A percentile compares a stretch with the other conserved stretches of the same genome.
Conservation (phyloP, 352 stramenopile genomes). For the Phytophthora sojae region DNA sequence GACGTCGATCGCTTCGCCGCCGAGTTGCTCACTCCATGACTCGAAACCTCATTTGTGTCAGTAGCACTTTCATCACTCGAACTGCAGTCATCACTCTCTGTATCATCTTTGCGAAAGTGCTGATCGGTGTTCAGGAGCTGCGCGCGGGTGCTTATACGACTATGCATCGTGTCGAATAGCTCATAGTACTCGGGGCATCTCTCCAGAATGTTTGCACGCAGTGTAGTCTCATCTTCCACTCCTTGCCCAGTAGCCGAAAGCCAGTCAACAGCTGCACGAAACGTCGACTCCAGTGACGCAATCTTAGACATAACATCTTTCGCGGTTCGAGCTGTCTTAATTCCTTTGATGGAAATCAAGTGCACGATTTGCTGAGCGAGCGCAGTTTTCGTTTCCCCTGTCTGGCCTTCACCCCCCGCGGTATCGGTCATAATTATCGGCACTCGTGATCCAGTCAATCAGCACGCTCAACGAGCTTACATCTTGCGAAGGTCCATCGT, state of each 20-base stretch:
- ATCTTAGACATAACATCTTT: constrained; percentile 11
- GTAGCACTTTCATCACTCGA: neutral
- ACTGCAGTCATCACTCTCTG: neutral
- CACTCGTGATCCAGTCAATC: constrained; percentile 14
- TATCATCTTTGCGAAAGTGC: neutral
- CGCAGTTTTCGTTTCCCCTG: neutral
- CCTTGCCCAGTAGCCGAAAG: neutral
- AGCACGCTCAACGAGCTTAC: constrained; percentile 15
- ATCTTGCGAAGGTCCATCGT: constrained; percentile 8
- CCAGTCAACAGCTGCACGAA: neutral
- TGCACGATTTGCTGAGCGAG: neutral
- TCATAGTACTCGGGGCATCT: constrained; percentile 7
- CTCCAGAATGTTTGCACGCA: constrained; percentile 3
- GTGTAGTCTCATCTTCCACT: neutral
- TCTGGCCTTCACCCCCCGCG: constrained; percentile 10
- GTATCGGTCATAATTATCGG: constrained; percentile 18
- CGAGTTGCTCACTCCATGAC: neutral
- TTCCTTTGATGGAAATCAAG: neutral
- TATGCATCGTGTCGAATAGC: constrained; percentile 8
- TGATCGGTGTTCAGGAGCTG: constrained; percentile 11
- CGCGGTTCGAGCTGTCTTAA: too few species aligned
- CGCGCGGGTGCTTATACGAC: constrained; percentile 5
- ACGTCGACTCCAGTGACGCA: constrained; percentile 2
- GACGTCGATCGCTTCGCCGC: neutral
- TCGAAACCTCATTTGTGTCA: neutral